These are phyloP conservation scores for Fusarium guadeloupense DNA, from an alignment of 2,329 filamentous ascomycete genomes.

Conservation along the genomic window DNA sequence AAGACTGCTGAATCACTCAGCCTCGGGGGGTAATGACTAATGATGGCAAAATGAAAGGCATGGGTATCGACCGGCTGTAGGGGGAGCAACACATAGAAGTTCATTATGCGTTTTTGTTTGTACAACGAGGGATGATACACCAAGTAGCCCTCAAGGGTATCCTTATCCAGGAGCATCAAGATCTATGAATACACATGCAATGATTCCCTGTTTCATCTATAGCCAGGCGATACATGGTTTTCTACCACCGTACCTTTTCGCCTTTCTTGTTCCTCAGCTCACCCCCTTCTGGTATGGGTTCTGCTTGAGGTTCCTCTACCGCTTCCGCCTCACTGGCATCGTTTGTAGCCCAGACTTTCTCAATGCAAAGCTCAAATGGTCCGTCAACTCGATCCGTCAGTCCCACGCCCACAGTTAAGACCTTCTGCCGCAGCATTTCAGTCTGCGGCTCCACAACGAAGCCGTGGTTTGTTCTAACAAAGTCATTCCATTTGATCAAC, in stretches of 20 bases:
- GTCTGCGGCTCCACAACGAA: constrained; percentile 92
- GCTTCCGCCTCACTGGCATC: constrained; percentile 43
- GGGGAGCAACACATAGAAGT: background rate
- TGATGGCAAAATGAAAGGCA: constrained; percentile 2
- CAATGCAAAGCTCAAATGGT: constrained; percentile 86
- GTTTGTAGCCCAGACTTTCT: constrained; percentile 92
- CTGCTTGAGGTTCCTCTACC: constrained; percentile 21
- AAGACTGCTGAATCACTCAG: constrained; percentile 49
- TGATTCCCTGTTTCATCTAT: background rate
- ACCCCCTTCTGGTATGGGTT: constrained; percentile 34
- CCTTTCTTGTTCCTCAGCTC: constrained; percentile 51
- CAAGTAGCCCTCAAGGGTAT: background rate
- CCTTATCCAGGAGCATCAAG: constrained; percentile 3
- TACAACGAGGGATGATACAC: constrained; percentile 10
- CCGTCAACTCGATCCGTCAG: constrained; percentile 90
- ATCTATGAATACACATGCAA: constrained; percentile 12
- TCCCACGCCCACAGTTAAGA: constrained; percentile 86
- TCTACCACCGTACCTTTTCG: constrained; percentile 51
- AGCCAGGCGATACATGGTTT: background rate
- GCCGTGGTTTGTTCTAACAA: constrained; percentile 94
- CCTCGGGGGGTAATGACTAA: constrained; percentile 27
- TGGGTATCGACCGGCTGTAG: background rate
- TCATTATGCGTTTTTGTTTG: constrained; percentile 26
- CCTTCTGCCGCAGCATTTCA: constrained; percentile 85
- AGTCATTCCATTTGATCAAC: constrained; percentile 89